Percentiles rank a stretch among this genome's conserved stretches.
These are phyloP conservation scores for Rostrohypoxylon terebratum DNA, from an alignment of 495 filamentous ascomycete genomes.

Conservation along the genomic window DNA sequence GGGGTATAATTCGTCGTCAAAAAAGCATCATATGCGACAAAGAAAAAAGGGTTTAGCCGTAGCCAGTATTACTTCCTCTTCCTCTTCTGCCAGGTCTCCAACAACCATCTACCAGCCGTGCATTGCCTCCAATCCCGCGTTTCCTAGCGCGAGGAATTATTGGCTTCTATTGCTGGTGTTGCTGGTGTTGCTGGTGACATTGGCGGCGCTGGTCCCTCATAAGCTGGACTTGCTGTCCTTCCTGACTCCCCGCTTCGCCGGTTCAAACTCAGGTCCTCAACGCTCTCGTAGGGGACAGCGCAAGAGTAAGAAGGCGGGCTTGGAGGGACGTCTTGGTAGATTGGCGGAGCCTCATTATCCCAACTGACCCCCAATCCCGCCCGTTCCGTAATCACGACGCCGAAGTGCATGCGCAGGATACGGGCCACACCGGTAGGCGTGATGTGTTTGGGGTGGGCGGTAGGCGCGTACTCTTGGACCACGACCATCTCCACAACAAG, in stretches of 20 bases:
- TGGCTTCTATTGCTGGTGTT: slow-evolving; percentile 4
- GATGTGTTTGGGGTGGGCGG: slow-evolving; percentile 73
- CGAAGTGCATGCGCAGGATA: slow-evolving; percentile 94
- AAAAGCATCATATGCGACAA: slow-evolving; percentile 2
- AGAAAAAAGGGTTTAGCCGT: neutral
- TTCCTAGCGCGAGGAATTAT: slow-evolving; percentile 28
- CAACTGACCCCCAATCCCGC: slow-evolving; percentile 92
- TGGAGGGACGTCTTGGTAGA: slow-evolving; percentile 93
- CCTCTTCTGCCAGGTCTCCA: neutral
- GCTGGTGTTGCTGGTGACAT: slow-evolving; percentile 7
- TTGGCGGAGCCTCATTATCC: slow-evolving; percentile 95
- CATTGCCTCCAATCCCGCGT: neutral
- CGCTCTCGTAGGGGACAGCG: slow-evolving; percentile 40
- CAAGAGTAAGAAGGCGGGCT: slow-evolving; percentile 80
- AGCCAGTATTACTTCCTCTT: slow-evolving; percentile 11
- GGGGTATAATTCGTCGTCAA: slow-evolving; percentile 38
- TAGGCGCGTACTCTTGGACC: slow-evolving; percentile 85
- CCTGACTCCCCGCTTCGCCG: slow-evolving; percentile 22
- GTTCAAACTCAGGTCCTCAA: slow-evolving; percentile 39
- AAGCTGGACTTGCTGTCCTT: slow-evolving; percentile 23
- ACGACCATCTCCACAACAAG: slow-evolving; percentile 95
- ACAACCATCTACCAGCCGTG: slow-evolving; percentile 6
- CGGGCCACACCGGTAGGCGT: slow-evolving; percentile 91
- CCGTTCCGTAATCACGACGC: slow-evolving; percentile 80
- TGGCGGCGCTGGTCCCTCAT: slow-evolving; percentile 31